Base-by-base conservation (phyloP, 352 stramenopile species). In the Phytophthora pisi region DNA sequence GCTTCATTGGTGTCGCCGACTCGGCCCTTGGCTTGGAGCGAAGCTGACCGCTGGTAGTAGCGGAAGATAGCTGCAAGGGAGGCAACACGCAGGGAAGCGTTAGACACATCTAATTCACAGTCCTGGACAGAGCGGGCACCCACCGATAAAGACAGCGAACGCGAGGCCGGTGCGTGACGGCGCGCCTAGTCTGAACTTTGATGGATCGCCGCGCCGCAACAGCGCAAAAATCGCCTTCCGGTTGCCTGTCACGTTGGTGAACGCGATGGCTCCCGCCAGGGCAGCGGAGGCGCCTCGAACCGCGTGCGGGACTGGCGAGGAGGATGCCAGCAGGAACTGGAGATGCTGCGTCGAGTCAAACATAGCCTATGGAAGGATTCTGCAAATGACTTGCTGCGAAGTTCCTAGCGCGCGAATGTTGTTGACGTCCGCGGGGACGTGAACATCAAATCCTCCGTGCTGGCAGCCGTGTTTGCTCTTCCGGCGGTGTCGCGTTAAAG, bases 81-180 rank as follows among this genome's bases (percentile, higher is more conserved):
- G 36, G 9, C 2, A 46, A 46, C 13, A 40, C 4, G 3, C 13
- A 31, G 6, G 9, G 11, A 46, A 20, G 9, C 38, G 13, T 46
- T 46, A 46, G 38, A n/a, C 15, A 40, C 1, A 40, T 40, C 7
- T 15, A 40, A n/a, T 31, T 23, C 11, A 7, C 7, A 46, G 4
- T 31, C 20, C 26, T n/a, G 36, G 28, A 31, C 18, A 26, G 16
- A 24, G 7, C 3, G 20, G 20, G 0, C 11, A 71, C 75, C 43
- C 36, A 88, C 81, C 79, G 28, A 90, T 74, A 64, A 87, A 90
- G 18, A 90, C 52, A 7, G 71, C 75, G 18, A 90, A 61, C 1
- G 79, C 74, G 20, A 74, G 20, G n/a, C 75, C 43, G 43, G 72
- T 85, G 23, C 75, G 74, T 28, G 78, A 80, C 10, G 77, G 77